These are phyloP conservation scores for Hypsizygus marmoreus DNA, from an alignment of 768 basidiomycete species.

Conservation along the genomic window DNA sequence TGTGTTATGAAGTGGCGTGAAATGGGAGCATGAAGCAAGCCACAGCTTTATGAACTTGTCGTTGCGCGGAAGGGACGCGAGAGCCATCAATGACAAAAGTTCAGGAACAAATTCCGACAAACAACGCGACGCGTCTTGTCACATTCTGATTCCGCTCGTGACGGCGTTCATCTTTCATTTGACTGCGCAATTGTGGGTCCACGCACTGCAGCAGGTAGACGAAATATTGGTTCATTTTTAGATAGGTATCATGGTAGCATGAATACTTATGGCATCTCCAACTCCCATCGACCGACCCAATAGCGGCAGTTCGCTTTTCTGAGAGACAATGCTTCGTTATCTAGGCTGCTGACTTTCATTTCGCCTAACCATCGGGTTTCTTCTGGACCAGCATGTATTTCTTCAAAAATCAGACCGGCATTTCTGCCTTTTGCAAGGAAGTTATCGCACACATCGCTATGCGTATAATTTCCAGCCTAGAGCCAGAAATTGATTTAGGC, in stretches of 20 bases:
- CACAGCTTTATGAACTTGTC: not conserved
- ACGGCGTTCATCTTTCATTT: too few species aligned
- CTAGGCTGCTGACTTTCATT: slow-evolving; percentile 47
- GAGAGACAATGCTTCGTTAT: slow-evolving; percentile 44
- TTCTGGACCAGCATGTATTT: slow-evolving; percentile 31
- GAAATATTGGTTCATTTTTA: too few species aligned
- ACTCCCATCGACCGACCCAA: slow-evolving; percentile 66
- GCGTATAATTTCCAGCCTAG: slow-evolving; percentile 66
- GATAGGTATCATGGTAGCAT: too few species aligned
- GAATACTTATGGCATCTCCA: too few species aligned
- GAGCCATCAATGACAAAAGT: not conserved
- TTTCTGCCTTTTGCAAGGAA: slow-evolving; percentile 46
- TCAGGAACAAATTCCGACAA: slow-evolving; percentile 4
- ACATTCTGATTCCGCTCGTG: too few species aligned
- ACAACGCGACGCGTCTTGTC: slow-evolving; percentile 10
- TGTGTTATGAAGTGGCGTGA: not conserved
- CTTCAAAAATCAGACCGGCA: slow-evolving; percentile 50
- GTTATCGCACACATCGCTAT: slow-evolving; percentile 47
- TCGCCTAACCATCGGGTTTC: slow-evolving; percentile 50
- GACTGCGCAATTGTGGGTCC: too few species aligned
- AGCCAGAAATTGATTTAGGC: not conserved
- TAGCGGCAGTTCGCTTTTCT: slow-evolving; percentile 63
- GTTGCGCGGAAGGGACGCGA: not conserved
- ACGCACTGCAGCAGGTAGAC: too few species aligned
- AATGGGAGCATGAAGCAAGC: not conserved